phyloP scores from a whole-genome alignment of 2,329 filamentous ascomycete species.

The Fusarium odoratissimum region DNA sequence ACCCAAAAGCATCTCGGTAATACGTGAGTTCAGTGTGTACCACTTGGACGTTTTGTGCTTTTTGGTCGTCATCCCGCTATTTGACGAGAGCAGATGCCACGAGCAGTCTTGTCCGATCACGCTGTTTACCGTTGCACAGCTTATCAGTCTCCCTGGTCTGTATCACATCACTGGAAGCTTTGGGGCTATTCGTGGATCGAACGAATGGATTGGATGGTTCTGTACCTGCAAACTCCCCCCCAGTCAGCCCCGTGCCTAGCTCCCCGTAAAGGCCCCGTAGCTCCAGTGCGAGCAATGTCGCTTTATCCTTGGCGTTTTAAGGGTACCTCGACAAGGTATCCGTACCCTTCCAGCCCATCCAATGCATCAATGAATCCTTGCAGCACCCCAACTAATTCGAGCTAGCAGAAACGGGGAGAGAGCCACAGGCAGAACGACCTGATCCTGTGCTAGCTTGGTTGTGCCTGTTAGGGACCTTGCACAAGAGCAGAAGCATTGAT shows the following conservation, averaged over 20 bases:
- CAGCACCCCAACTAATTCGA: slow-evolving; percentile 41
- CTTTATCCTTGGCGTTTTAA: slow-evolving; percentile 42
- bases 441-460: slow-evolving; percentile 25
- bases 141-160: neutral
- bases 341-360: slow-evolving; percentile 35
- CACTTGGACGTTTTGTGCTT: slow-evolving; percentile 2
- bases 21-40: neutral
- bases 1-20: slow-evolving; percentile 5
- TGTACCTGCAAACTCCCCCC: slow-evolving; percentile 29
- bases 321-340: slow-evolving; percentile 38
- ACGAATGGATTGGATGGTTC: neutral
- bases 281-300: slow-evolving; percentile 41
- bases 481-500: slow-evolving; percentile 26
- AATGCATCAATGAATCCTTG: slow-evolving; percentile 35
- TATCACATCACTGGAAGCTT: slow-evolving; percentile 10
- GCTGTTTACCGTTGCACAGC: slow-evolving; percentile 9
- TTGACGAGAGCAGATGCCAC: neutral
- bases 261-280: slow-evolving; percentile 42
- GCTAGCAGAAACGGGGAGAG: slow-evolving; percentile 44
- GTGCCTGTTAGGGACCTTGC: slow-evolving; percentile 21
- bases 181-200: slow-evolving; percentile 13
- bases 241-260: slow-evolving; percentile 43
- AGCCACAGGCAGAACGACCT: slow-evolving; percentile 36
- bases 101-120: neutral
- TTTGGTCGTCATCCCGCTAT: neutral